Evolutionary conservation across 2,329 filamentous ascomycete genomes (phyloP).

Genomic region (Exophiala xenobiotica): DNA sequence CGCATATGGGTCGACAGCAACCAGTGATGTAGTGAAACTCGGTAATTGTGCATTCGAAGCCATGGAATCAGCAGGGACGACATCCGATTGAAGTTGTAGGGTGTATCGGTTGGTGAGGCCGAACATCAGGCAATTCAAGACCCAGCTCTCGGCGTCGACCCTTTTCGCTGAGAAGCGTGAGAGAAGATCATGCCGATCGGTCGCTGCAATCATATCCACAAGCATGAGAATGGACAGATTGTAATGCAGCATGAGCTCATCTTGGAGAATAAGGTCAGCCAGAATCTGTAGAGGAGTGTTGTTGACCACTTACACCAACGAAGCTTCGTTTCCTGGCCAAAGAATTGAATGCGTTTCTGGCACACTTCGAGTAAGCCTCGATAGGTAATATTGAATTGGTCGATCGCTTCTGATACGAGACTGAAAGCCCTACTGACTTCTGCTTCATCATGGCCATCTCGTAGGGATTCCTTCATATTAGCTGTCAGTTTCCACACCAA

Average conservation of each 20-base stretch:
- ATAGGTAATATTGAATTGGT: slow-evolving; percentile 35
- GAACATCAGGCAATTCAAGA: slow-evolving; percentile 35
- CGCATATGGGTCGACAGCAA: slow-evolving; percentile 36
- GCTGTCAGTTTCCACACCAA: slow-evolving; percentile 35
- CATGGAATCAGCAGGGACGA: background rate
- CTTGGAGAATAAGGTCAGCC: slow-evolving; percentile 3
- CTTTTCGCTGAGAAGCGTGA: slow-evolving; percentile 26
- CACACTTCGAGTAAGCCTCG: slow-evolving; percentile 32
- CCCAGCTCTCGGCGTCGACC: slow-evolving; percentile 31
- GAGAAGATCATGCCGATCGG: slow-evolving; percentile 32
- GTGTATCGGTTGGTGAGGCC: slow-evolving; percentile 34
- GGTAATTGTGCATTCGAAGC: slow-evolving; percentile 1
- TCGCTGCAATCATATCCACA: slow-evolving; percentile 32
- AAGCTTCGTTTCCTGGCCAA: slow-evolving; percentile 35
- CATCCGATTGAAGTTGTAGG: slow-evolving; percentile 4
- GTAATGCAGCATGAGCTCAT: slow-evolving; percentile 35
- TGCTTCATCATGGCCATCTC: slow-evolving; percentile 35
- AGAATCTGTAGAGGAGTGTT: background rate
- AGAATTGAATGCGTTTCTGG: slow-evolving; percentile 35
- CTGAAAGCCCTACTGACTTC: slow-evolving; percentile 32
- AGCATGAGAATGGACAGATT: slow-evolving; percentile 34
- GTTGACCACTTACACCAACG: slow-evolving; percentile 32
- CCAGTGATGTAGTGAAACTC: slow-evolving; percentile 28
- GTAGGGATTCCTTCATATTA: slow-evolving; percentile 35
- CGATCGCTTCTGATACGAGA: slow-evolving; percentile 32